These are phyloP conservation scores for Lodderomyces jiufengensis DNA, from an alignment of 1,139 yeast species.

Conservation along the genomic window DNA sequence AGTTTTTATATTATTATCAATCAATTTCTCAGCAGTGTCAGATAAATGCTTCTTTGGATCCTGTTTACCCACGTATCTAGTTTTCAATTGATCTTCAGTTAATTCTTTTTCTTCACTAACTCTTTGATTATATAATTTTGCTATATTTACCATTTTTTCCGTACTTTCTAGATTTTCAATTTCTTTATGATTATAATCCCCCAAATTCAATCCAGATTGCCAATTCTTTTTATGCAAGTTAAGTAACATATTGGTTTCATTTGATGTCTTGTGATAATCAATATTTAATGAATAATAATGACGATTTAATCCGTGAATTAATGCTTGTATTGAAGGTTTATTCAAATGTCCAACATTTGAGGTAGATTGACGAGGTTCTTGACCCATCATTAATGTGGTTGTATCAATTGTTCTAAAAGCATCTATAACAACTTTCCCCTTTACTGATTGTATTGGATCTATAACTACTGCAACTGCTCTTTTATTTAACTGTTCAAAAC, in stretches of 20 bases:
- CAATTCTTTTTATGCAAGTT: slow-evolving; percentile 94
- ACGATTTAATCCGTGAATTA: slow-evolving; percentile 95
- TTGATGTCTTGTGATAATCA: slow-evolving; percentile 87
- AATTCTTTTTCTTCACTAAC: slow-evolving; percentile 91
- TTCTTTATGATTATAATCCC: slow-evolving; percentile 77
- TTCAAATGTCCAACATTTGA: slow-evolving; percentile 93
- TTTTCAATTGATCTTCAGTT: slow-evolving; percentile 83
- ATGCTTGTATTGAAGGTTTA: slow-evolving; percentile 96
- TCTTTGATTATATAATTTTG: slow-evolving; percentile 84
- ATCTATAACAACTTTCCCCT: slow-evolving; percentile 98
- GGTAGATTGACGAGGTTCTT: slow-evolving; percentile 97
- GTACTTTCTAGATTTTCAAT: slow-evolving; percentile 70
- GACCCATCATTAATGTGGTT: slow-evolving; percentile 87
- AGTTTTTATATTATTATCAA: slow-evolving; percentile 88
- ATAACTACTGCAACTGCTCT: slow-evolving; percentile 97
- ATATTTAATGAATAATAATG: slow-evolving; percentile 94
- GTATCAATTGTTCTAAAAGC: slow-evolving; percentile 95
- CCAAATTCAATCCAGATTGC: slow-evolving; percentile 86
- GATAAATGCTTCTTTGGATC: slow-evolving; percentile 97
- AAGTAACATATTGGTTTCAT: slow-evolving; percentile 91
- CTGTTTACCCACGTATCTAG: slow-evolving; percentile 96
- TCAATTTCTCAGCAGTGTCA: slow-evolving; percentile 79
- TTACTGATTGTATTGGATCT: slow-evolving; percentile 97
- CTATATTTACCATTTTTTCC: slow-evolving; percentile 80
- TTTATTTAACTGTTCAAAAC: slow-evolving; percentile 91